Percentiles rank a stretch among this genome's conserved stretches.
Evolutionary conservation across 1,284 basidiomycete species (phyloP).

Genomic region (Naganishia cerealis): DNA sequence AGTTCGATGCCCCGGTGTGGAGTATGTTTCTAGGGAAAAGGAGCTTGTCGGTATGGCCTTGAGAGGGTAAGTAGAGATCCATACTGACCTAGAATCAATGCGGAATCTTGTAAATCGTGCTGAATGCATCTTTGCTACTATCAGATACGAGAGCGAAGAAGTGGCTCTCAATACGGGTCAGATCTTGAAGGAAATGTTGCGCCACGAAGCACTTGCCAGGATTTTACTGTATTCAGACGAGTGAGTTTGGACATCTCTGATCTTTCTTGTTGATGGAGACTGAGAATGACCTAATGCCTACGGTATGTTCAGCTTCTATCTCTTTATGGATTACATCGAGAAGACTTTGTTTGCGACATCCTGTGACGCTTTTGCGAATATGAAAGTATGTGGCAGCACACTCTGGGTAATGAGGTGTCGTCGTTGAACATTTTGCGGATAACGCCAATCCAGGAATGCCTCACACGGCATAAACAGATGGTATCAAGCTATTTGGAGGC

Average conservation of each 20-base stretch:
- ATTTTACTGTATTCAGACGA: slow-evolving; percentile 88
- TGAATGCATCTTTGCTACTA: background rate
- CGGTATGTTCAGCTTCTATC: slow-evolving; percentile 73
- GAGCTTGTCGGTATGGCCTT: slow-evolving; percentile 87
- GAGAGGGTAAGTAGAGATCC: slow-evolving; percentile 54
- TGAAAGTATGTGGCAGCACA: slow-evolving; percentile 62
- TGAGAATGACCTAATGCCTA: background rate
- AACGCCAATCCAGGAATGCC: slow-evolving; percentile 63
- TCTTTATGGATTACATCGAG: slow-evolving; percentile 94
- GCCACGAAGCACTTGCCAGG: slow-evolving; percentile 87
- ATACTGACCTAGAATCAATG: background rate
- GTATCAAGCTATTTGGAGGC: slow-evolving; percentile 93
- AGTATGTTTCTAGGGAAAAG: slow-evolving; percentile 79
- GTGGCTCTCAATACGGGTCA: slow-evolving; percentile 96
- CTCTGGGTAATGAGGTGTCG: background rate
- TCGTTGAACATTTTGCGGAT: background rate
- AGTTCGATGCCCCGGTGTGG: slow-evolving; percentile 87
- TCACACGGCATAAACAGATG: slow-evolving; percentile 95
- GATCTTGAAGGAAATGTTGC: slow-evolving; percentile 95
- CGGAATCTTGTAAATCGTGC: background rate
- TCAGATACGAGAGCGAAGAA: slow-evolving; percentile 84
- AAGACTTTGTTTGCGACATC: slow-evolving; percentile 96
- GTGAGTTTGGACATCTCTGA: slow-evolving; percentile 58
- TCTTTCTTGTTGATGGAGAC: background rate
- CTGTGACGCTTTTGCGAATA: slow-evolving; percentile 93